These are phyloP conservation scores for Thielaviopsis euricoi DNA, from an alignment of 2,329 filamentous ascomycete genomes.

Conservation along the genomic window DNA sequence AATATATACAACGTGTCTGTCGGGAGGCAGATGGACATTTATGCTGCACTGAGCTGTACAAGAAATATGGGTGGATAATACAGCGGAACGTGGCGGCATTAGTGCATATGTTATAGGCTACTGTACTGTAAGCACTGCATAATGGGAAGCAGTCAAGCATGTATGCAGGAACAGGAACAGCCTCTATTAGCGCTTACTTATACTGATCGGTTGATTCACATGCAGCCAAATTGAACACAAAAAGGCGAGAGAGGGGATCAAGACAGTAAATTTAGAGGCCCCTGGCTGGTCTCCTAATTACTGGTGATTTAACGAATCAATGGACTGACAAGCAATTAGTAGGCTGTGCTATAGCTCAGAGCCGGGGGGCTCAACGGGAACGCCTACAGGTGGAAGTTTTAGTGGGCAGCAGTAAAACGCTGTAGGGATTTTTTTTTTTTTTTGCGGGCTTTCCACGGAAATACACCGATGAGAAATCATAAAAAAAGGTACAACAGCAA, in stretches of 20 bases:
- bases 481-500: background rate
- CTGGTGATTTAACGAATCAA: background rate
- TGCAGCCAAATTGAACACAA: too few relatives aligned
- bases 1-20: background rate
- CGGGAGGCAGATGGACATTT: background rate
- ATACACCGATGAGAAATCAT: too few relatives aligned
- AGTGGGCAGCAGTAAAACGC: background rate
- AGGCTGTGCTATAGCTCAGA: background rate
- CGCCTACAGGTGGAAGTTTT: background rate
- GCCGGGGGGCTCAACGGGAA: background rate
- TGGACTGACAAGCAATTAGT: background rate
- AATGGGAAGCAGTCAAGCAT: background rate
- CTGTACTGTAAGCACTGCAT: background rate
- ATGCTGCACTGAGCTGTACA: background rate
- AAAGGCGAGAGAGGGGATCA: background rate
- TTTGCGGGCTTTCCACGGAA: too few relatives aligned
- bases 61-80: background rate
- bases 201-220: too few relatives aligned
- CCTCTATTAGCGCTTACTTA: too few relatives aligned
- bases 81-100: background rate
- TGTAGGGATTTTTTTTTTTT: background rate
- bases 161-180: background rate
- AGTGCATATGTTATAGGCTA: background rate
- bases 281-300: background rate
- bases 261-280: background rate